These are phyloP conservation scores for Termitomyces sp. DNA, from an alignment of 1,284 basidiomycete genomes.

Conservation along the genomic window DNA sequence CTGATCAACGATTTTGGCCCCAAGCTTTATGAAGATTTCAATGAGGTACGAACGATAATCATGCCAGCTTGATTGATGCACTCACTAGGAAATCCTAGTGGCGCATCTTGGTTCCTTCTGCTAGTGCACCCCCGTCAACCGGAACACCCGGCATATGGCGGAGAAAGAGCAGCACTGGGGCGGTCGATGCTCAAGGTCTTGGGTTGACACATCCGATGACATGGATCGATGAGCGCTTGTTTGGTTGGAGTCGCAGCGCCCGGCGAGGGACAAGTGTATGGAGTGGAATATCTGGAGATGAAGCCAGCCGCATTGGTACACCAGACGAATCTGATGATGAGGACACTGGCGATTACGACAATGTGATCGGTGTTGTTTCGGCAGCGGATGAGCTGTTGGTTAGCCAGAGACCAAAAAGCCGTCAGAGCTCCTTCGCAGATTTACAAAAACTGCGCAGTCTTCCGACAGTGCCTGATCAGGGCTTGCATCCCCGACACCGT, in stretches of 20 bases:
- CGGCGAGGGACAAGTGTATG: slow-evolving; percentile 72
- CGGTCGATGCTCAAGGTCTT: slow-evolving; percentile 75
- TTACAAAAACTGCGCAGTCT: slow-evolving; percentile 58
- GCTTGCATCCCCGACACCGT: slow-evolving; percentile 42
- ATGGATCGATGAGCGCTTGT: slow-evolving; percentile 90
- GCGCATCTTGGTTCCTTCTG: slow-evolving; percentile 79
- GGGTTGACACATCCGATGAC: slow-evolving; percentile 83
- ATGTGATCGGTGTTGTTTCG: slow-evolving; percentile 62
- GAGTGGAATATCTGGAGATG: slow-evolving; percentile 55
- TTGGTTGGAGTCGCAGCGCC: slow-evolving; percentile 84
- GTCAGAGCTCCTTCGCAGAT: slow-evolving; percentile 73
- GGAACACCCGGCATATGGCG: slow-evolving; percentile 67
- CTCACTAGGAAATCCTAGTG: slow-evolving; percentile 39
- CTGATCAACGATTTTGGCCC: slow-evolving; percentile 92
- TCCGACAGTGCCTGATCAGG: slow-evolving; percentile 31
- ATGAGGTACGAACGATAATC: slow-evolving; percentile 50
- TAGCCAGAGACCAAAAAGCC: slow-evolving; percentile 50
- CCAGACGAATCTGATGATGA: slow-evolving; percentile 73
- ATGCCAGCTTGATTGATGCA: background rate
- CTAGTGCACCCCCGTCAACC: slow-evolving; percentile 74
- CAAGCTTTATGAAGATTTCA: slow-evolving; percentile 84
- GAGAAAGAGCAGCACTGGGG: slow-evolving; percentile 68
- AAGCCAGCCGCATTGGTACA: slow-evolving; percentile 59
- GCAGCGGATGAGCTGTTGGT: slow-evolving; percentile 38
- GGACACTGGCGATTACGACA: slow-evolving; percentile 76